phyloP scores from a whole-genome alignment of 2,329 filamentous ascomycete species.

The Pseudocercospora vitis region DNA sequence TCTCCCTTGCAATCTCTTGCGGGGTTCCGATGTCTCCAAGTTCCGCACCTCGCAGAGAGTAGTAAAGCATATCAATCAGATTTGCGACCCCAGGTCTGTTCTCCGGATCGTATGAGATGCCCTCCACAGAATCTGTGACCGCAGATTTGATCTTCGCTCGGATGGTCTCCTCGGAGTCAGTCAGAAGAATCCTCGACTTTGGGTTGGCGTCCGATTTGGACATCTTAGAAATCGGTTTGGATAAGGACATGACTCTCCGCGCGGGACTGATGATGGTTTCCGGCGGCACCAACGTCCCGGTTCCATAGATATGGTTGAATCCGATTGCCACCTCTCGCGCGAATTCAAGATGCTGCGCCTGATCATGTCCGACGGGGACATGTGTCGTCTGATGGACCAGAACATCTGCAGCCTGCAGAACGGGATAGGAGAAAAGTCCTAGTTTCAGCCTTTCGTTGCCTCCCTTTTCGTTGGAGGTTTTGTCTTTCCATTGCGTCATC shows the following conservation, averaged over 20 bases:
- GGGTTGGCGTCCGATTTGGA: constrained; percentile 78
- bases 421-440: constrained; percentile 91
- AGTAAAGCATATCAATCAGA: constrained; percentile 76
- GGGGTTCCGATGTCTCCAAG: constrained; percentile 31
- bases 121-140: constrained; percentile 70
- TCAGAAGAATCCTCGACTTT: constrained; percentile 79
- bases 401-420: constrained; percentile 92
- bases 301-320: constrained; percentile 75
- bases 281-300: constrained; percentile 61
- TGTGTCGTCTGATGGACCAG: constrained; percentile 86
- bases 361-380: constrained; percentile 95
- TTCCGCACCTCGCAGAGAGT: constrained; percentile 45
- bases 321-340: constrained; percentile 79
- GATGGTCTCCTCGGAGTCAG: constrained; percentile 66
- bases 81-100: constrained; percentile 82
- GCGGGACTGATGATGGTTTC: constrained; percentile 75
- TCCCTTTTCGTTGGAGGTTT: constrained; percentile 45
- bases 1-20: constrained; percentile 50
- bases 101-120: constrained; percentile 70
- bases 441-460: constrained; percentile 63
- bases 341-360: constrained; percentile 91
- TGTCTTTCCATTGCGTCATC: constrained; percentile 99
- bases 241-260: constrained; percentile 86
- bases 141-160: constrained; percentile 68
- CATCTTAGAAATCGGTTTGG: constrained; percentile 80